Evolutionary conservation across 2,329 filamentous ascomycete species (phyloP).

Genomic region (Rasamsonia emersonii): DNA sequence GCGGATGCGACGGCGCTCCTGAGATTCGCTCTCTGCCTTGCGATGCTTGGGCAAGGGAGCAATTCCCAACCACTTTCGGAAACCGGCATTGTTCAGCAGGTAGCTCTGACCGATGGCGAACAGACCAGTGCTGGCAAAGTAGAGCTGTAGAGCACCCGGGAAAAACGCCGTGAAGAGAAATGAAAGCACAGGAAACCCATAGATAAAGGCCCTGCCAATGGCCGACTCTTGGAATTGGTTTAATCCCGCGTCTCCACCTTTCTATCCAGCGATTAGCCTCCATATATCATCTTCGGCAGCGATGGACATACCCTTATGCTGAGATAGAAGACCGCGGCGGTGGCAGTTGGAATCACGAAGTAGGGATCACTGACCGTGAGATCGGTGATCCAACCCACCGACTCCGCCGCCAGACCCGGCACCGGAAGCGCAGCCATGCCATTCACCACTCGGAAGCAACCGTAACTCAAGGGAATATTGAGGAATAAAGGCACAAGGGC

Average conservation of each 20-base stretch:
- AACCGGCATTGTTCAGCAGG: conserved; percentile 30
- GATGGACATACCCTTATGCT: conserved; percentile 54
- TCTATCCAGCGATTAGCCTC: no score
- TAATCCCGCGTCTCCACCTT: conserved; percentile 29
- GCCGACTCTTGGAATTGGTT: conserved; percentile 22
- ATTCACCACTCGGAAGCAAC: conserved; percentile 68
- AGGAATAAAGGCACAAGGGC: conserved; percentile 51
- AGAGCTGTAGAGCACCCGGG: conserved; percentile 53
- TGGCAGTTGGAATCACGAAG: conserved; percentile 61
- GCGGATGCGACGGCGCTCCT: background rate
- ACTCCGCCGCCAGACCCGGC: conserved; percentile 63
- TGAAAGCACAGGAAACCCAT: conserved; percentile 45
- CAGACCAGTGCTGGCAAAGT: conserved; percentile 44
- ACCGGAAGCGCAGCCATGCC: conserved; percentile 72
- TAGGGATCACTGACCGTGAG: conserved; percentile 68
- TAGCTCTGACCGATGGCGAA: conserved; percentile 36
- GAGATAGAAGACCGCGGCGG: conserved; percentile 48
- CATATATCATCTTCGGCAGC: no score
- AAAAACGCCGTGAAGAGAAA: conserved; percentile 47
- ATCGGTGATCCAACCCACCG: conserved; percentile 70
- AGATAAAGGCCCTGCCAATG: conserved; percentile 26
- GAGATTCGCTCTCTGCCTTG: background rate
- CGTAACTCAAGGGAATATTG: conserved; percentile 65
- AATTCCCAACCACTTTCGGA: conserved; percentile 23
- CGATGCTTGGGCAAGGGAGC: conserved; percentile 10